phyloP scores from a whole-genome alignment of 257 asterid genomes.

The Nicotiana sylvestris region DNA sequence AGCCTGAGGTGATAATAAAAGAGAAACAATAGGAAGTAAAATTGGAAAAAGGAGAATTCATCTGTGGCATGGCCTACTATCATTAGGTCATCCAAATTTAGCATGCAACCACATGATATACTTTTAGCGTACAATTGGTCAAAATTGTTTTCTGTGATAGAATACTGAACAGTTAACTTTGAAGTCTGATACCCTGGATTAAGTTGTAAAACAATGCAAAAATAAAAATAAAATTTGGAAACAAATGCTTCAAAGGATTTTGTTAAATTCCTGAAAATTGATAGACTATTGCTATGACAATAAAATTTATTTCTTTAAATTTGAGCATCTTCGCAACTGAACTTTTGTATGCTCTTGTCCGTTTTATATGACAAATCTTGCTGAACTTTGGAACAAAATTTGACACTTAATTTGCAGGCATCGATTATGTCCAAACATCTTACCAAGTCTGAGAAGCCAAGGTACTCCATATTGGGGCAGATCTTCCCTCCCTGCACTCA shows the following conservation, averaged over 20 bases:
- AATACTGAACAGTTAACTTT: not conserved
- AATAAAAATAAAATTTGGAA: not conserved
- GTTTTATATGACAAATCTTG: not conserved
- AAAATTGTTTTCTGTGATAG: not conserved
- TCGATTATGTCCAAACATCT: constrained; percentile 73
- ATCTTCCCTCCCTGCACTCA: not conserved
- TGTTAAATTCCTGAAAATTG: not conserved
- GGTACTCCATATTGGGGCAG: constrained; percentile 31
- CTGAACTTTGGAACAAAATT: not conserved
- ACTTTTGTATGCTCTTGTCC: not conserved
- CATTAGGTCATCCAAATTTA: not conserved
- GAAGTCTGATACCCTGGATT: not conserved
- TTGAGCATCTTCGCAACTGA: not conserved
- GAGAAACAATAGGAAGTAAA: not conserved
- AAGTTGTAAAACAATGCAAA: not conserved
- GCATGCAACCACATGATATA: not conserved
- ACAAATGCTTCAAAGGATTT: not conserved
- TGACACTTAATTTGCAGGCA: constrained; percentile 42
- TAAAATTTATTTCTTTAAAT: not conserved
- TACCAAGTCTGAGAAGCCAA: constrained; percentile 54
- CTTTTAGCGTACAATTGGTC: not conserved
- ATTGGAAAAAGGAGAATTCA: not conserved
- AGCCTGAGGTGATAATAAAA: not conserved
- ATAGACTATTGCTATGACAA: not conserved
- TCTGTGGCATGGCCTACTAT: not conserved